Percentiles rank a stretch among this genome's conserved stretches.
phyloP scores from a whole-genome alignment of 306 rosid genomes.

The Parietaria judaica region DNA sequence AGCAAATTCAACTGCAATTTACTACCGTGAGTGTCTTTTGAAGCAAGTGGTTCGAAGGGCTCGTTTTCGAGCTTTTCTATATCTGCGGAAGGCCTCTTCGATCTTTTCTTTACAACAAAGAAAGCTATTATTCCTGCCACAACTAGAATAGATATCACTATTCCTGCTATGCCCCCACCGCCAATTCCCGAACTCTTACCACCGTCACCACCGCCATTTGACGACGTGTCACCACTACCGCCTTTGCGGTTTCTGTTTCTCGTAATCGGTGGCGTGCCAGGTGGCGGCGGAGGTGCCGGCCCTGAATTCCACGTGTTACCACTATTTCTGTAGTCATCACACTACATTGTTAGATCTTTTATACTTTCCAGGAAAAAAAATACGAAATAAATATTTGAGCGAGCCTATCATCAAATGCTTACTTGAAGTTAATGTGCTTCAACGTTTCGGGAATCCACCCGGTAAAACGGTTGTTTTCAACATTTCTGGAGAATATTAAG shows the following conservation, averaged over 20 bases:
- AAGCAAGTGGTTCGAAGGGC: conserved; percentile 58
- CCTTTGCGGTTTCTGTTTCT: conserved; percentile 43
- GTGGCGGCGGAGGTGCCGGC: conserved; percentile 97
- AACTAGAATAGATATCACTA: conserved; percentile 69
- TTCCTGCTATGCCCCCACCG: conserved; percentile 88
- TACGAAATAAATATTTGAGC: conserved; percentile 2
- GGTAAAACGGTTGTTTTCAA: conserved; percentile 66
- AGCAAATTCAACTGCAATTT: not conserved
- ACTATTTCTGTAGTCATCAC: conserved; percentile 41
- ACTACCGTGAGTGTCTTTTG: conserved; percentile 59
- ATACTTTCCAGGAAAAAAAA: conserved; percentile 3
- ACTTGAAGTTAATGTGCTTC: conserved; percentile 62
- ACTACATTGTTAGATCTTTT: conserved; percentile 22
- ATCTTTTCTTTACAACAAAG: conserved; percentile 65
- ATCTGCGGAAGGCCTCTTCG: conserved; percentile 55
- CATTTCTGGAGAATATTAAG: conserved; percentile 50
- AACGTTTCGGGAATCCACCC: conserved; percentile 89
- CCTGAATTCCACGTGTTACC: conserved; percentile 87
- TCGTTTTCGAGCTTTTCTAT: conserved; percentile 59
- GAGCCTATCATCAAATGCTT: conserved; percentile 32
- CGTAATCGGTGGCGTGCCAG: conserved; percentile 70
- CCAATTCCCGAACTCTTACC: conserved; percentile 81
- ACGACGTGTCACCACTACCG: conserved; percentile 33
- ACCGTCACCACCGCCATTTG: conserved; percentile 40
- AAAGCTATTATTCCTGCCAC: conserved; percentile 70